Conservation (phyloP, 1,284 basidiomycete species). For the Ganoderma meredithae region DNA sequence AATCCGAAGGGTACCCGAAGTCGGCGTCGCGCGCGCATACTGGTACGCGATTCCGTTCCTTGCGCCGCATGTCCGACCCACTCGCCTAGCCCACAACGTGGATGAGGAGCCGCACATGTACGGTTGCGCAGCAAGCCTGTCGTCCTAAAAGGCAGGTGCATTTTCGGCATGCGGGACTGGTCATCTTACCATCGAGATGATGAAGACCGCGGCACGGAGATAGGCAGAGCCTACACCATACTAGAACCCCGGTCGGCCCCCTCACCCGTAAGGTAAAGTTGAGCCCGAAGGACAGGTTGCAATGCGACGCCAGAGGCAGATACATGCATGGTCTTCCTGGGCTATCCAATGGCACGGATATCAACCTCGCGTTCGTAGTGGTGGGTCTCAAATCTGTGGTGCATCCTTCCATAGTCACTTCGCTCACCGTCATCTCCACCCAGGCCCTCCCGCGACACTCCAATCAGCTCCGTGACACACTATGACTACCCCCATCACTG, state of each 20-base stretch:
- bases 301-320: not conserved
- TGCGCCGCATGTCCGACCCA: not conserved
- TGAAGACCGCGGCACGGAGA: not conserved
- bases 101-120: not conserved
- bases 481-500: not conserved
- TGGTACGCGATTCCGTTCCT: not conserved
- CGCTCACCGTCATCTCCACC: not conserved
- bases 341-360: not conserved
- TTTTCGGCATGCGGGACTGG: not conserved
- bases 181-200: not conserved
- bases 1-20: not conserved
- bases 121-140: not conserved
- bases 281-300: not conserved
- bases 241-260: conserved; percentile 9
- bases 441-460: not conserved
- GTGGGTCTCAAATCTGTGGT: not conserved
- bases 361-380: not conserved
- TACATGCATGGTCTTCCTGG: not conserved
- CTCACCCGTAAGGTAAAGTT: not conserved
- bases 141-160: not conserved
- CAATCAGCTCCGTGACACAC: not conserved
- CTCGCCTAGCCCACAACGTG: not conserved
- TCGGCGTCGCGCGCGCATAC: not conserved
- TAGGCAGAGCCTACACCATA: conserved; percentile 3
- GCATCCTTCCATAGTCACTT: not conserved